Percentiles rank a stretch among this genome's conserved stretches.
phyloP scores from a whole-genome alignment of 2,329 filamentous ascomycete genomes.

The Talaromyces sp. region DNA sequence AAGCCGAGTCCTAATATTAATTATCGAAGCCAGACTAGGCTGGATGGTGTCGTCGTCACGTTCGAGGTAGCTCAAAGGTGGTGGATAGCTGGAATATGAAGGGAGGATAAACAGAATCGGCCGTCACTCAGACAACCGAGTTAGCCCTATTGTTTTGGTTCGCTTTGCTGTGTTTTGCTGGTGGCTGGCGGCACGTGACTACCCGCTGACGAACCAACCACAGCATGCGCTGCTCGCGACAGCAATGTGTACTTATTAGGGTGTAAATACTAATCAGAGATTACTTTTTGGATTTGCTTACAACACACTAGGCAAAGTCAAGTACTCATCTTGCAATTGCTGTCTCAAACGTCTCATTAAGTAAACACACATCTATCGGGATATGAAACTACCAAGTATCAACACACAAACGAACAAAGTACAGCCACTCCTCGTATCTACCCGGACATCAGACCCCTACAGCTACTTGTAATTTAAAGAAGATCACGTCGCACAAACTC shows the following conservation, averaged over 20 bases:
- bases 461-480: constrained; percentile 58
- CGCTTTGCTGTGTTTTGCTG: constrained; percentile 14
- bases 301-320: background rate
- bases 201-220: constrained; percentile 5
- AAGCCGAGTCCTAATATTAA: background rate
- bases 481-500: constrained; percentile 96
- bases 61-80: constrained; percentile 21
- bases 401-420: constrained; percentile 15
- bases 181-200: constrained; percentile 33
- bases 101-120: constrained; percentile 40
- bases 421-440: constrained; percentile 22
- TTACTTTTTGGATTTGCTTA: background rate
- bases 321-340: background rate
- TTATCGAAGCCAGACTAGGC: constrained; percentile 19
- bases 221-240: constrained; percentile 12
- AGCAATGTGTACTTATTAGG: background rate
- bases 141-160: constrained; percentile 26
- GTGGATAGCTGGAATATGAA: constrained; percentile 18
- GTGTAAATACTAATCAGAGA: no score
- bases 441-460: constrained; percentile 16
- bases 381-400: constrained; percentile 18
- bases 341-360: constrained; percentile 8
- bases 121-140: constrained; percentile 43
- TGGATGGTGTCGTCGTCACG: constrained; percentile 22
- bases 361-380: constrained; percentile 13